Evolutionary conservation across 176 grass and related monocot species (phyloP).

Genomic region (Triticum dicoccoides): DNA sequence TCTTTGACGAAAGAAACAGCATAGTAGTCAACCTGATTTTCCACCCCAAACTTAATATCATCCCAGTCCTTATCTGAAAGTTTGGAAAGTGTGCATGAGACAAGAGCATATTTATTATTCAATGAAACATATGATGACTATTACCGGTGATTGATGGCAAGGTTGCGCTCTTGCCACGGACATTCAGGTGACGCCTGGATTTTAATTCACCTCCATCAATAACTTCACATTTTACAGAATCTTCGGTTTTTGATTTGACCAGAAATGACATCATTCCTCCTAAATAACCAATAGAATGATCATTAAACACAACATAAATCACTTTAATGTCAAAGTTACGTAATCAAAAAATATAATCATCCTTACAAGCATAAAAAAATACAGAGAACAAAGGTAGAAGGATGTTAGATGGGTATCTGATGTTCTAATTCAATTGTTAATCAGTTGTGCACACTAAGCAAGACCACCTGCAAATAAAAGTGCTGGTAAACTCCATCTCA

Average conservation of each 20-base stretch:
- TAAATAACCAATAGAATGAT: slow-evolving; percentile 36
- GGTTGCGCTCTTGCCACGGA: slow-evolving; percentile 98
- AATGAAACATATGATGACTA: slow-evolving; percentile 2
- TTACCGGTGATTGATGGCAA: slow-evolving; percentile 97
- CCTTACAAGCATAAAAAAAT: not conserved
- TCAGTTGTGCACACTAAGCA: slow-evolving; percentile 7
- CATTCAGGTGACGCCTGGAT: slow-evolving; percentile 91
- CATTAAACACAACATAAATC: slow-evolving; percentile 20
- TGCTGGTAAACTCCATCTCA: not conserved
- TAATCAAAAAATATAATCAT: slow-evolving; percentile 13
- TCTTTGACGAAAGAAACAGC: slow-evolving; percentile 99
- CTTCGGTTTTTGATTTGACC: slow-evolving; percentile 85
- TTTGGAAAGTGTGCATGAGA: slow-evolving; percentile 30
- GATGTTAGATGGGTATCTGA: slow-evolving; percentile 7
- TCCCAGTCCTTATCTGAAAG: slow-evolving; percentile 98
- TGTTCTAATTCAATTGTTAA: slow-evolving; percentile 10
- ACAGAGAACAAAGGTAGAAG: slow-evolving; percentile 4
- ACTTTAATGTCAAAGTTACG: not conserved
- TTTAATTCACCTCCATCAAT: slow-evolving; percentile 98
- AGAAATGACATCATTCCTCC: slow-evolving; percentile 98
- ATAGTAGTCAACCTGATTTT: slow-evolving; percentile 98
- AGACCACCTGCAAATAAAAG: slow-evolving; percentile 2
- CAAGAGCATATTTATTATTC: not conserved
- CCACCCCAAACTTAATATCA: slow-evolving; percentile 99
- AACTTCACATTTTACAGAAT: slow-evolving; percentile 97